Conservation (phyloP, 768 basidiomycete genomes). For the Amylocystis lapponica region DNA sequence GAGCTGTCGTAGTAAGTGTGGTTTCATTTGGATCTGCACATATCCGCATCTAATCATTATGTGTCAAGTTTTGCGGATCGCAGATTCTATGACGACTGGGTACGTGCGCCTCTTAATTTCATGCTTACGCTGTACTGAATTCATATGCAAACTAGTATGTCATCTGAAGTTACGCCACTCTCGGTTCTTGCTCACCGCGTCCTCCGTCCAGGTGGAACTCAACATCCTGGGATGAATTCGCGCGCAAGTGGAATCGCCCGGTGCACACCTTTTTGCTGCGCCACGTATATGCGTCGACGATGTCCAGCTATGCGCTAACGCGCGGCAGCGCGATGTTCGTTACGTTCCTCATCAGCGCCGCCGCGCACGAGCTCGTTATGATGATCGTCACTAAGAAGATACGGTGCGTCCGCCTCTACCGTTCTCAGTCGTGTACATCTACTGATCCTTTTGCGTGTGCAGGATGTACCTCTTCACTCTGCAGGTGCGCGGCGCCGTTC, state of each 20-base stretch:
- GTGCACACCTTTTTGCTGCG: slow-evolving; percentile 90
- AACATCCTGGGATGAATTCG: slow-evolving; percentile 94
- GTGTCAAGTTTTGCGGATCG: slow-evolving; percentile 83
- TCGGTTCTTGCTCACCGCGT: not conserved
- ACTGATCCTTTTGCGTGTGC: not conserved
- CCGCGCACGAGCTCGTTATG: slow-evolving; percentile 95
- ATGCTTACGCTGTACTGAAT: not conserved
- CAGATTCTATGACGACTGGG: slow-evolving; percentile 97
- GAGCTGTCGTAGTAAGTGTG: slow-evolving; percentile 84
- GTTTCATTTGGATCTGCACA: too few species aligned
- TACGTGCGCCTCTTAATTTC: slow-evolving; percentile 24
- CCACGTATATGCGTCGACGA: slow-evolving; percentile 91
- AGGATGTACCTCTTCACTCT: slow-evolving; percentile 85
- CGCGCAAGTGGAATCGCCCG: slow-evolving; percentile 98
- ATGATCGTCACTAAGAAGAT: slow-evolving; percentile 91
- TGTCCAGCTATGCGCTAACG: slow-evolving; percentile 70
- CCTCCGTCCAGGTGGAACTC: slow-evolving; percentile 78
- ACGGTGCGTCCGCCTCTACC: slow-evolving; percentile 41
- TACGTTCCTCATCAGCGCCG: slow-evolving; percentile 89
- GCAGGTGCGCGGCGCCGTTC: slow-evolving; percentile 38
- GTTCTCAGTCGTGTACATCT: too few species aligned
- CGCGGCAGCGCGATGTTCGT: slow-evolving; percentile 80
- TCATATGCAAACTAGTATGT: not conserved
- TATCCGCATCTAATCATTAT: slow-evolving; percentile 1
- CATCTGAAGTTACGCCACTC: too few species aligned